A percentile compares a stretch with the other conserved stretches of the same genome.
phyloP scores from a whole-genome alignment of 208 protist species.

The Angomonas ambiguus region DNA sequence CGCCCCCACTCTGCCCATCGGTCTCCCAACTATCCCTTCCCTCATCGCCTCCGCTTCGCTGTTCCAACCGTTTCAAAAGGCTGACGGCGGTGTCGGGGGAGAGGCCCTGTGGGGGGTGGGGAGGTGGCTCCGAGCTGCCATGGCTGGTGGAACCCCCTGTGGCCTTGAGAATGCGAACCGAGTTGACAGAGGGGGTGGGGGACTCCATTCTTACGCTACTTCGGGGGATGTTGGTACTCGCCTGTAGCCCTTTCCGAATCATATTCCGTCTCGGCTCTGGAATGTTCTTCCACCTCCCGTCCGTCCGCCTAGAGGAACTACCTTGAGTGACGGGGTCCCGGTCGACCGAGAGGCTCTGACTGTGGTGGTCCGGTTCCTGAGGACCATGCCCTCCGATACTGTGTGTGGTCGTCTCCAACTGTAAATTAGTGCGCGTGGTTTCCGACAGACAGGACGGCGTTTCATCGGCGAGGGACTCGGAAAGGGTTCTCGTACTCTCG shows the following conservation, averaged over 20 bases:
- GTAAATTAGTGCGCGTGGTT: neutral
- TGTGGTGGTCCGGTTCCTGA: neutral
- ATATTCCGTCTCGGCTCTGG: neutral
- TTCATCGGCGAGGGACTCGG: neutral
- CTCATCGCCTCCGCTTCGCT: too few species aligned
- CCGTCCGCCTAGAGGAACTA: neutral
- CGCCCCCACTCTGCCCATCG: too few species aligned
- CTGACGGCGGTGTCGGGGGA: neutral
- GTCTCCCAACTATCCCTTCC: too few species aligned
- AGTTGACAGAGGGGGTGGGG: neutral
- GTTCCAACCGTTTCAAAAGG: neutral
- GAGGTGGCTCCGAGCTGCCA: too few species aligned
- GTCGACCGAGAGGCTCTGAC: too few species aligned
- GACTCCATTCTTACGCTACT: too few species aligned
- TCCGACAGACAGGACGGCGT: neutral
- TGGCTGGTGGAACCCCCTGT: neutral
- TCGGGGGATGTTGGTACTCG: neutral
- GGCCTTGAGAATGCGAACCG: neutral
- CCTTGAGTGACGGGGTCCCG: too few species aligned
- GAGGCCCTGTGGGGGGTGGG: too few species aligned
- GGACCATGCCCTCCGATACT: neutral
- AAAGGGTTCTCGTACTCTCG: neutral
- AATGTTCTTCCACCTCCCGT: neutral
- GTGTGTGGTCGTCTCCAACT: neutral
- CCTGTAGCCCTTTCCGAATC: neutral